Evolutionary conservation across 345 rosid species (phyloP), one percentile per base, ranked within the genome.

Genomic region (Adansonia digitata): DNA sequence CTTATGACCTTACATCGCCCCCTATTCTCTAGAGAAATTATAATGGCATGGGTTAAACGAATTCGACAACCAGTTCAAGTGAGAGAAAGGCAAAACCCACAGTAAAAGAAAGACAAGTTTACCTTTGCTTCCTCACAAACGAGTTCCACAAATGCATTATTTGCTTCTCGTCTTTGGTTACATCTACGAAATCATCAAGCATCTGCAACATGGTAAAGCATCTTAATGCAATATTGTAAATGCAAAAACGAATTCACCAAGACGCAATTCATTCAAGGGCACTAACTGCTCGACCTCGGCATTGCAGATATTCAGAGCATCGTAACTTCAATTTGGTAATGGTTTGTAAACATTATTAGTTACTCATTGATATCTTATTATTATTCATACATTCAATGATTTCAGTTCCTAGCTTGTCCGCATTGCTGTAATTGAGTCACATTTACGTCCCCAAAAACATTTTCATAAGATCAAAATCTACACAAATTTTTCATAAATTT

Each of bases 131-230:
- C 78, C 99, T 89, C 82, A 90, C 94, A 76, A 96, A 92, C 15
- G 98, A 96, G 85, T 93, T 96, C 99, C 99, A 96, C 81, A 93
- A 73, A 81, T 93, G 99, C 99, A 96, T 96, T 81, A 96, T 90
- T 82, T 85, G 95, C 83, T 90, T 96, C 87, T 96, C 99, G 79
- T 93, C 97, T 77, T 86, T 90, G 70, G 98, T 96, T 77, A 93
- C 99, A 78, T 96, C 99, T 65, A 92, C 98, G 63, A 93, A 93
- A 87, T 96, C 99, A 81, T 96, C 99, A 29, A 96, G 98, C 98
- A 96, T 88, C 98, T 96, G 90, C 83, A 85, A 76, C 70, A 71
- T 60, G 63, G 51, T 48, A 63, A 15, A 35, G 46, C 18, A 20
- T 13, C 43, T 64, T 39, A 74, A n/a, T 27, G 53, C 66, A 14